These are phyloP conservation scores for Brassica juncea DNA, from an alignment of 345 rosid species.

Conservation along the genomic window DNA sequence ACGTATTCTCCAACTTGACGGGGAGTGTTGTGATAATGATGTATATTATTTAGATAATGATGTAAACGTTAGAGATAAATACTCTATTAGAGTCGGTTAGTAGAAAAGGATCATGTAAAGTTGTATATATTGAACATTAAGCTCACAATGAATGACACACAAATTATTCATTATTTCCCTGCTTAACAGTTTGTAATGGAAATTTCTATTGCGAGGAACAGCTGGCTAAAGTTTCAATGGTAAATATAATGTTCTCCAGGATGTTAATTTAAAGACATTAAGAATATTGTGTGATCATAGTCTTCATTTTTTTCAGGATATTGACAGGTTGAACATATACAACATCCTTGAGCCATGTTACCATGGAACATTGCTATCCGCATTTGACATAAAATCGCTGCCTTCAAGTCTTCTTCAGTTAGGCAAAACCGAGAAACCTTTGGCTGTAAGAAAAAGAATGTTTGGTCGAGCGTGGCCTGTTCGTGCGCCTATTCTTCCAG, in stretches of 20 bases:
- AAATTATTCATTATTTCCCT: no score
- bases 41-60: no score
- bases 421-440: constrained; percentile 61
- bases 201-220: constrained; percentile 51
- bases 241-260: background rate
- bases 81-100: no score
- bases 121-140: no score
- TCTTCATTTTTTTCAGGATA: constrained; percentile 16
- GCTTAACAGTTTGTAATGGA: constrained; percentile 51
- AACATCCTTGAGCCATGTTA: constrained; percentile 90
- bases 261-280: background rate
- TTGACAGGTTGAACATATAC: constrained; percentile 57
- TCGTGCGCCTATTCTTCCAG: constrained; percentile 76
- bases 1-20: no score
- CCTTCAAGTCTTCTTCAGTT: constrained; percentile 66
- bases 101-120: no score
- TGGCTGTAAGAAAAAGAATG: constrained; percentile 79
- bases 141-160: no score
- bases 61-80: no score
- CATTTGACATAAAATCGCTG: constrained; percentile 42
- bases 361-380: constrained; percentile 46
- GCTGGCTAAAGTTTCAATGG: constrained; percentile 47
- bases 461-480: constrained; percentile 98
- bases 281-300: background rate
- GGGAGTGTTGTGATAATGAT: no score